These are phyloP conservation scores for Toxicodendron radicans DNA, from an alignment of 345 rosid species.

Conservation along the genomic window DNA sequence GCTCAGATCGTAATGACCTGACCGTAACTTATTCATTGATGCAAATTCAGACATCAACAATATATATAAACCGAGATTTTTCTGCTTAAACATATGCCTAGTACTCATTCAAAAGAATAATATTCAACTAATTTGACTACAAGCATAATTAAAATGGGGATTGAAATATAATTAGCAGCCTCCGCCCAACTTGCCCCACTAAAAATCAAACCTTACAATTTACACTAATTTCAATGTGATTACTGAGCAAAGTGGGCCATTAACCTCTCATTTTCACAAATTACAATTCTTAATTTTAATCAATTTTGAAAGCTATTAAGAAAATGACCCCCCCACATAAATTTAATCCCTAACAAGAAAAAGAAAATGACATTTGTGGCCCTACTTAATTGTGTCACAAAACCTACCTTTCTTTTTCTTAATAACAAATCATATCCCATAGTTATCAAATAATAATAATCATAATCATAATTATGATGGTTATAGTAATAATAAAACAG, in stretches of 20 bases:
- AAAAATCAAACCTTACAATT: not conserved
- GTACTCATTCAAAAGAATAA: too few relatives aligned
- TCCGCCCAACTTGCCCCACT: too few relatives aligned
- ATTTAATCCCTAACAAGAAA: not conserved
- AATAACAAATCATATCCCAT: not conserved
- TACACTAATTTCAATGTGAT: not conserved
- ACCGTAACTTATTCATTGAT: too few relatives aligned
- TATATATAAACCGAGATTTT: too few relatives aligned
- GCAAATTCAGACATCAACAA: too few relatives aligned
- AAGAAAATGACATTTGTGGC: slow-evolving; percentile 4
- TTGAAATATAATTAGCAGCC: too few relatives aligned
- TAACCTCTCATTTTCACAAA: not conserved
- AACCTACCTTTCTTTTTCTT: not conserved
- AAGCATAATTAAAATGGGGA: too few relatives aligned
- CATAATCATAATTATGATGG: not conserved
- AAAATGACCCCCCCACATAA: not conserved
- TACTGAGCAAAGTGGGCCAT: too few relatives aligned
- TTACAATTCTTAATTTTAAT: not conserved
- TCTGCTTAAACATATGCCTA: too few relatives aligned
- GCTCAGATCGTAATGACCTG: too few relatives aligned
- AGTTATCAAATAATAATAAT: not conserved
- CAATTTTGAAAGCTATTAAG: not conserved
- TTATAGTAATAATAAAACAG: not conserved
- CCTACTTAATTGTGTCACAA: not conserved
- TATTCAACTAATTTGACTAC: too few relatives aligned